phyloP scores from a whole-genome alignment of 2,329 filamentous ascomycete species.

The Colletotrichum orchidophilum region DNA sequence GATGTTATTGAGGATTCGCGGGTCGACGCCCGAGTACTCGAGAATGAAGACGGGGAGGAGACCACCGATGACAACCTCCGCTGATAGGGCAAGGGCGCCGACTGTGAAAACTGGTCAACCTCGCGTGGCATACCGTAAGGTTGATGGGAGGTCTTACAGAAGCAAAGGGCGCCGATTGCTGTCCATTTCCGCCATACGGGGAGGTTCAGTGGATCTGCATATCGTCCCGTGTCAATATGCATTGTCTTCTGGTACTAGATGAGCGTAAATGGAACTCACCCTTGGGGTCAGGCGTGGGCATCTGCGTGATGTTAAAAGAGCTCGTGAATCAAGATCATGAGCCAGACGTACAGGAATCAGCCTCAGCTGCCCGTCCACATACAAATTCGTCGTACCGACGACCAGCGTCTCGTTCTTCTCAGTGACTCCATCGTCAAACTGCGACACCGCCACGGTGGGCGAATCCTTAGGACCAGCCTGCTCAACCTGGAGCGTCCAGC shows the following conservation, averaged over 20 bases:
- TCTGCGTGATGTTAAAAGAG: conserved; percentile 10
- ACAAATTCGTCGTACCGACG: conserved; percentile 37
- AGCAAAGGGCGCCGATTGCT: conserved; percentile 40
- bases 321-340: background rate
- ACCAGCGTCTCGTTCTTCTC: conserved; percentile 33
- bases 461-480: conserved; percentile 13
- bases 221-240: background rate
- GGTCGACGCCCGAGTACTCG: conserved; percentile 45
- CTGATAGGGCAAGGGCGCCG: conserved; percentile 41
- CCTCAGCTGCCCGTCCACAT: conserved; percentile 34
- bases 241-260: background rate
- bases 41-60: conserved; percentile 46
- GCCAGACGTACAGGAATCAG: conserved; percentile 35
- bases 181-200: conserved; percentile 43
- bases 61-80: conserved; percentile 39
- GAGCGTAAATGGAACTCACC: conserved; percentile 21
- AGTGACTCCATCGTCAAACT: background rate
- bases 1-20: conserved; percentile 37
- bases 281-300: conserved; percentile 43
- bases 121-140: background rate
- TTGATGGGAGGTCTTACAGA: conserved; percentile 37
- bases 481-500: conserved; percentile 28
- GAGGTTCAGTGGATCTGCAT: conserved; percentile 42
- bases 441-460: background rate
- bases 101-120: conserved; percentile 29